phyloP scores from a whole-genome alignment of 257 asterid species.

The Nicotiana tomentosiformis region DNA sequence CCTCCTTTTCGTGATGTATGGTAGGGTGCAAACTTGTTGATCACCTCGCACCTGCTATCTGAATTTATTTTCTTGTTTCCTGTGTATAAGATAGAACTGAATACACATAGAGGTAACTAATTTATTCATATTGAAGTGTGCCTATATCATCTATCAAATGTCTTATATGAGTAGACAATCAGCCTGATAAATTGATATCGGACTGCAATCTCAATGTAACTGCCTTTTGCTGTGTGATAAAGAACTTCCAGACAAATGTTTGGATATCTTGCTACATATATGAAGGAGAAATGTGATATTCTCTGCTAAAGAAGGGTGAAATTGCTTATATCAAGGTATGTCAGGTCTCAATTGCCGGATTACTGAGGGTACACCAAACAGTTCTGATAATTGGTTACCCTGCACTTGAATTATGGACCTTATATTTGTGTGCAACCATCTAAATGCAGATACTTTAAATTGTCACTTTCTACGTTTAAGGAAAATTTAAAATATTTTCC shows the following conservation, averaged over 20 bases:
- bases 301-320: background rate
- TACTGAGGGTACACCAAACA: background rate
- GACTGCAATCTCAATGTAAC: background rate
- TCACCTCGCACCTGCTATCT: no score
- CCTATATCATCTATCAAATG: background rate
- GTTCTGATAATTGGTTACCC: background rate
- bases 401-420: background rate
- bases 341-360: background rate
- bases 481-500: background rate
- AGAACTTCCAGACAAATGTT: background rate
- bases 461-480: background rate
- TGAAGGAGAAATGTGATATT: background rate
- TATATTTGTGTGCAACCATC: background rate
- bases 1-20: no score
- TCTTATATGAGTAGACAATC: background rate
- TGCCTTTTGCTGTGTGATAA: background rate
- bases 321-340: background rate
- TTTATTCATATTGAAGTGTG: background rate
- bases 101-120: no score
- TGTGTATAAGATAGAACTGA: no score
- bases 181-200: background rate
- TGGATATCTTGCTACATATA: background rate
- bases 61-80: no score
- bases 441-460: background rate
- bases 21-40: no score